Evolutionary conservation across 768 basidiomycete species (phyloP).

Genomic region (Polyporus arcularius): DNA sequence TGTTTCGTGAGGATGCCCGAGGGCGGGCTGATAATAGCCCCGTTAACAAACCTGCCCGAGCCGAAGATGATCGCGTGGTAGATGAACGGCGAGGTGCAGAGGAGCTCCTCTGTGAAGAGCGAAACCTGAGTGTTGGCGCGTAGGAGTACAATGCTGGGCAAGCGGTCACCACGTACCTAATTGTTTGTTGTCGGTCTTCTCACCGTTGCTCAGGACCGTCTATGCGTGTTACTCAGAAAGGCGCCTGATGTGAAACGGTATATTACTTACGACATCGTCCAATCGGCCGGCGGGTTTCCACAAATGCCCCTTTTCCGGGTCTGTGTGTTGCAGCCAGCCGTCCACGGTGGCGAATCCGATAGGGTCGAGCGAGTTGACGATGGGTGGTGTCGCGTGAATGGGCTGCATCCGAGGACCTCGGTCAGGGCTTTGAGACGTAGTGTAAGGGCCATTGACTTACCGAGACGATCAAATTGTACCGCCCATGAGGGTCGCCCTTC

Average conservation of each 20-base stretch:
- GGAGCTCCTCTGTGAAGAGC: slow-evolving; percentile 21
- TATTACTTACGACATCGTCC: slow-evolving; percentile 25
- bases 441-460: slow-evolving; percentile 21
- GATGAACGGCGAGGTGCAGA: slow-evolving; percentile 24
- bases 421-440: background rate
- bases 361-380: slow-evolving; percentile 24
- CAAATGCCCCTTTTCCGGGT: slow-evolving; percentile 7
- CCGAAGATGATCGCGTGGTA: slow-evolving; percentile 28
- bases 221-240: background rate
- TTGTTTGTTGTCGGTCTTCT: slow-evolving; percentile 33
- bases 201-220: slow-evolving; percentile 34
- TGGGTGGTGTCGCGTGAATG: slow-evolving; percentile 19
- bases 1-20: background rate
- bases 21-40: slow-evolving; percentile 23
- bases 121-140: background rate
- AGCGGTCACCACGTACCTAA: slow-evolving; percentile 19
- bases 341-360: slow-evolving; percentile 24
- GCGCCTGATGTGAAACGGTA: background rate
- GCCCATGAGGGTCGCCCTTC: background rate
- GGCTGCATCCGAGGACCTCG: slow-evolving; percentile 11
- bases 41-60: slow-evolving; percentile 26
- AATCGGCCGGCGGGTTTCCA: slow-evolving; percentile 26
- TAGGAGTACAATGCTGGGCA: too few species aligned
- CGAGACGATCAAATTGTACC: slow-evolving; percentile 22
- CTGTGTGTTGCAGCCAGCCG: slow-evolving; percentile 26